Conservation (phyloP, 345 rosid species). For the Crucihimalaya himalaica region DNA sequence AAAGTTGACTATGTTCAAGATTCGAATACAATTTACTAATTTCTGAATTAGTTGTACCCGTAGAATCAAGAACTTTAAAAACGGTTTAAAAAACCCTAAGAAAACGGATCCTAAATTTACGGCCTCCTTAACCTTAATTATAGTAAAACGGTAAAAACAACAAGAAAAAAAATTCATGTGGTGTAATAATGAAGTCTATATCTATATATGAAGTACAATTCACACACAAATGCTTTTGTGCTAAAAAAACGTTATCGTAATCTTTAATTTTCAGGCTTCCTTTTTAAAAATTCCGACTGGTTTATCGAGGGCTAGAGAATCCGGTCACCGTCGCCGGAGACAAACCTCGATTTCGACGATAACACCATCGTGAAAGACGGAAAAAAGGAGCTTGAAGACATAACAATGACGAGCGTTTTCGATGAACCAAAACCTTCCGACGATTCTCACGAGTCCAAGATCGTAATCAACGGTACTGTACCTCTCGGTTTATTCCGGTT, state of each 20-base stretch:
- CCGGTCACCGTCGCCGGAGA: slow-evolving; percentile 41
- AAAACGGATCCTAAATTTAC: slow-evolving; percentile 17
- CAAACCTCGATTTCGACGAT: neutral
- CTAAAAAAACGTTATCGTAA: slow-evolving; percentile 30
- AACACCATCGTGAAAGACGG: slow-evolving; percentile 37
- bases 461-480: slow-evolving; percentile 27
- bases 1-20: slow-evolving; percentile 2
- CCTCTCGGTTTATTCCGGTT: slow-evolving; percentile 14
- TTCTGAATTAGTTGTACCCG: neutral
- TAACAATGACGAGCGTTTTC: slow-evolving; percentile 37
- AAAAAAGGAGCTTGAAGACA: slow-evolving; percentile 25
- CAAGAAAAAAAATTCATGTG: neutral
- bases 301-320: slow-evolving; percentile 16
- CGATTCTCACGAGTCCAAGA: slow-evolving; percentile 34
- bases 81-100: slow-evolving; percentile 9
- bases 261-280: slow-evolving; percentile 18
- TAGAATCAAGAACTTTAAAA: neutral
- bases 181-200: slow-evolving; percentile 1
- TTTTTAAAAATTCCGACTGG: slow-evolving; percentile 22
- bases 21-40: slow-evolving; percentile 1
- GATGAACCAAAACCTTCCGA: slow-evolving; percentile 30
- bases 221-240: slow-evolving; percentile 12
- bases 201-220: slow-evolving; percentile 3
- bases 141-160: slow-evolving; percentile 31
- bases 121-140: neutral